A percentile compares a stretch with the other conserved stretches of the same genome.
Evolutionary conservation across 345 rosid species (phyloP).

Genomic region (Ceriops zippeliana): DNA sequence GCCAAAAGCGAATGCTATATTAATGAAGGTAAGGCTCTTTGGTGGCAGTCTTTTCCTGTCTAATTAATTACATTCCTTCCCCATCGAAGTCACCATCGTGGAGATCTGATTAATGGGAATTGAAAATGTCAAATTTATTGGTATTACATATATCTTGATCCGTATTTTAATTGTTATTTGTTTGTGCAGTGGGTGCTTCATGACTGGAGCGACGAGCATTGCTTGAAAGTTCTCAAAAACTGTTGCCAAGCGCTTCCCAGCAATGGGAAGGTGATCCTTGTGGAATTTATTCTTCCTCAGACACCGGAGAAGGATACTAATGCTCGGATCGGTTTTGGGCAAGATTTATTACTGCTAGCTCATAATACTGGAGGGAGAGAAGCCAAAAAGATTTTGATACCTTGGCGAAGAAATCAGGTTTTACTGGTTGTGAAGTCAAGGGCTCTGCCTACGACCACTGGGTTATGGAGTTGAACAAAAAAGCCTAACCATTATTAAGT

Average conservation of each 20-base stretch:
- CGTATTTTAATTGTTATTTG: background rate
- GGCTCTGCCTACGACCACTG: conserved; percentile 23
- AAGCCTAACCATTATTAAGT: background rate
- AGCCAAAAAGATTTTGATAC: conserved; percentile 36
- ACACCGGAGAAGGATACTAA: conserved; percentile 22
- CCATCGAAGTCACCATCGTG: too few relatives aligned
- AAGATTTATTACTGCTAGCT: conserved; percentile 48
- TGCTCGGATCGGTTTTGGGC: conserved; percentile 33
- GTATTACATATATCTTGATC: too few relatives aligned
- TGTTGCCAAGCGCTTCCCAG: conserved; percentile 41
- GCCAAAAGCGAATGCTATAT: conserved; percentile 33
- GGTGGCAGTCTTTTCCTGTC: too few relatives aligned
- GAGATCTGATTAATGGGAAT: too few relatives aligned
- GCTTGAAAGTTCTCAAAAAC: conserved; percentile 44
- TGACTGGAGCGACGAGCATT: conserved; percentile 42
- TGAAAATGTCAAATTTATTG: too few relatives aligned
- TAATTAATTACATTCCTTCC: too few relatives aligned
- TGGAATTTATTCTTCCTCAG: conserved; percentile 40
- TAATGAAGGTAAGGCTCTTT: conserved; percentile 24
- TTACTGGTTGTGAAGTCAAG: conserved; percentile 21
- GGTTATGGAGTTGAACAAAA: conserved; percentile 35
- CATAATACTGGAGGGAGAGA: conserved; percentile 41
- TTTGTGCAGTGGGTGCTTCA: conserved; percentile 38
- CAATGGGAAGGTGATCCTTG: conserved; percentile 41
- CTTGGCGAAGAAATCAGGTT: conserved; percentile 42